These are phyloP conservation scores for Backusella macrospora DNA, from an alignment of 192 early-diverging fungal genomes.

Conservation along the genomic window DNA sequence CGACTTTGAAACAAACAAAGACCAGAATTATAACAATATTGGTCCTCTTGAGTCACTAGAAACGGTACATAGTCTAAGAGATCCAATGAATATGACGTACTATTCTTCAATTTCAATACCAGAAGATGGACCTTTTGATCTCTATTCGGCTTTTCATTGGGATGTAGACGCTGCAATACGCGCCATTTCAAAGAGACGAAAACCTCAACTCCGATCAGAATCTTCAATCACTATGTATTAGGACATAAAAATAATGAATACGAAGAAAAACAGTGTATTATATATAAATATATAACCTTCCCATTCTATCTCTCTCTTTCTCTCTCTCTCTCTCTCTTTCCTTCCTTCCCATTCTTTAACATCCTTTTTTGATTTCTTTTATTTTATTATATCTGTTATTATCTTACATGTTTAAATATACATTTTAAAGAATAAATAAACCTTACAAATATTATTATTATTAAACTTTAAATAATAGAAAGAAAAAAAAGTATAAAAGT, in stretches of 20 bases:
- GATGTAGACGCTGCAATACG: slow-evolving; percentile 37
- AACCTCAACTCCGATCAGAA: slow-evolving; percentile 2
- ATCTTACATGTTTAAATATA: neutral
- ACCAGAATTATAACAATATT: neutral
- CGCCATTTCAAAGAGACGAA: slow-evolving; percentile 14
- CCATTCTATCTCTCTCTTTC: neutral
- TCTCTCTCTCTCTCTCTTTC: neutral
- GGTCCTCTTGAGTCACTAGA: neutral
- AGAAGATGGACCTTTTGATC: slow-evolving; percentile 20
- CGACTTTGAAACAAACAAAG: slow-evolving; percentile 1
- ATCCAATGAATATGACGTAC: slow-evolving; percentile 2
- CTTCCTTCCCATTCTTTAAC: neutral
- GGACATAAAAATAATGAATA: neutral
- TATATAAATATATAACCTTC: neutral
- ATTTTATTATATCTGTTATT: neutral
- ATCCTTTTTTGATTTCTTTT: neutral
- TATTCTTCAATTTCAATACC: slow-evolving; percentile 2
- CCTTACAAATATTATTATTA: neutral
- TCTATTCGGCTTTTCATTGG: slow-evolving; percentile 42
- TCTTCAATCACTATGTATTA: slow-evolving; percentile 1
- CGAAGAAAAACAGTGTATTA: neutral
- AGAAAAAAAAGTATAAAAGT: too few relatives aligned
- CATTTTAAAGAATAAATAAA: neutral
- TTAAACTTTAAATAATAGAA: neutral
- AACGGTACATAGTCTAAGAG: neutral